phyloP scores from a whole-genome alignment of 1,284 basidiomycete genomes.

The Chalciporus sp. region DNA sequence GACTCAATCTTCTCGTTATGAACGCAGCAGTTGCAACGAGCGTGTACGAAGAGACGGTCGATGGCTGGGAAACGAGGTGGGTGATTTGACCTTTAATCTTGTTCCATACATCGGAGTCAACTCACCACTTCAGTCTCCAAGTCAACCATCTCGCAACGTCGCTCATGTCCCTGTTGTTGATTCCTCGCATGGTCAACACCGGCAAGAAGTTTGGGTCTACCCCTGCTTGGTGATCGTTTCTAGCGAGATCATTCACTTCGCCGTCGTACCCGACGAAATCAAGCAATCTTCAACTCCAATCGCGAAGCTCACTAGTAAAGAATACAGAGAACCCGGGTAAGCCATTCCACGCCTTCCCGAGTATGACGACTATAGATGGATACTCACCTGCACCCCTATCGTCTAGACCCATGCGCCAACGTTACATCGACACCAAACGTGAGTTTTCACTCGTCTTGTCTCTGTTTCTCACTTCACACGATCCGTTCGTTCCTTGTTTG shows the following conservation, averaged over 20 bases:
- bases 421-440: slow-evolving; percentile 24
- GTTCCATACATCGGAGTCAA: background rate
- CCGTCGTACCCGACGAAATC: slow-evolving; percentile 24
- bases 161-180: slow-evolving; percentile 19
- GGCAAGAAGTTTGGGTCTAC: slow-evolving; percentile 15
- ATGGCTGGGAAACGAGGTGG: slow-evolving; percentile 25
- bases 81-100: too few relatives aligned
- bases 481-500: too few relatives aligned
- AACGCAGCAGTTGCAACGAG: slow-evolving; percentile 13
- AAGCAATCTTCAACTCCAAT: slow-evolving; percentile 33
- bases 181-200: slow-evolving; percentile 18
- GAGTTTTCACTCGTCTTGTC: background rate
- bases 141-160: slow-evolving; percentile 26
- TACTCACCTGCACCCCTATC: background rate
- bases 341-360: background rate
- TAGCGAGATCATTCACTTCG: slow-evolving; percentile 30
- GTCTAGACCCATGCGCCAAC: slow-evolving; percentile 21
- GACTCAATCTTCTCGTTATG: slow-evolving; percentile 24
- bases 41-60: slow-evolving; percentile 9
- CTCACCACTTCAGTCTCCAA: slow-evolving; percentile 18
- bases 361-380: background rate
- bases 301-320: slow-evolving; percentile 31
- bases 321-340: slow-evolving; percentile 33
- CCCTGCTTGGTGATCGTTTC: slow-evolving; percentile 24
- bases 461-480: too few relatives aligned